phyloP scores from a whole-genome alignment of 257 asterid genomes.

The Penstemon eatonii region DNA sequence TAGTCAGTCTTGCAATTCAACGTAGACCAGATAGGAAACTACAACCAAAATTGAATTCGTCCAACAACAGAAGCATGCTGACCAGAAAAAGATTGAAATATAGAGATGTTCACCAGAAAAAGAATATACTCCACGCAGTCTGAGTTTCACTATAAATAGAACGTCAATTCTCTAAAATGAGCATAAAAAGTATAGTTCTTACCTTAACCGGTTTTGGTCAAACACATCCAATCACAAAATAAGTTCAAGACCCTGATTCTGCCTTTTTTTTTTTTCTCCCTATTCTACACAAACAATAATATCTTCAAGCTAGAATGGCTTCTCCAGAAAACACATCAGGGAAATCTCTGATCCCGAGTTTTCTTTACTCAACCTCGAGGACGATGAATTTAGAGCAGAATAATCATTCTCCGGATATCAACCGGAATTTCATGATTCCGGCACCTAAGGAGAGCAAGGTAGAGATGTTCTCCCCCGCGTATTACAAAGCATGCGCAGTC shows the following conservation, averaged over 20 bases:
- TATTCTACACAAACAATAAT: neutral
- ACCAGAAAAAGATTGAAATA: neutral
- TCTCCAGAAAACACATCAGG: constrained; percentile 32
- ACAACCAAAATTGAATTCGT: neutral
- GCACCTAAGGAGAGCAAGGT: constrained; percentile 66
- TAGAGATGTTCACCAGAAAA: no score
- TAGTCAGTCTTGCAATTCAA: neutral
- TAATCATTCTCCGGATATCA: constrained; percentile 15
- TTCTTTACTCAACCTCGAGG: constrained; percentile 34
- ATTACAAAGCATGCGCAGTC: constrained; percentile 56
- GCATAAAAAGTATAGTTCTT: no score
- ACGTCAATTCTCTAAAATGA: neutral
- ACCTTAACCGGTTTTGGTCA: no score
- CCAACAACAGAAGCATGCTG: neutral
- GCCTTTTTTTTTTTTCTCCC: neutral
- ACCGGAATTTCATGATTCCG: constrained; percentile 42
- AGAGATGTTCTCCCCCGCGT: constrained; percentile 70
- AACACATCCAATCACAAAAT: no score
- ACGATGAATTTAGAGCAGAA: constrained; percentile 14
- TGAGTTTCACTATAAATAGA: neutral
- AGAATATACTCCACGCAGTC: neutral
- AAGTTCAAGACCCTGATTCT: neutral
- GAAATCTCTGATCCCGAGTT: constrained; percentile 47
- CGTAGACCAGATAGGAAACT: neutral
- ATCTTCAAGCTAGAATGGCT: constrained; percentile 29